Percentiles rank a stretch among this genome's conserved stretches.
Evolutionary conservation across 108 stramenopile species (phyloP).

Genomic region (Schizochytrium sp.): DNA sequence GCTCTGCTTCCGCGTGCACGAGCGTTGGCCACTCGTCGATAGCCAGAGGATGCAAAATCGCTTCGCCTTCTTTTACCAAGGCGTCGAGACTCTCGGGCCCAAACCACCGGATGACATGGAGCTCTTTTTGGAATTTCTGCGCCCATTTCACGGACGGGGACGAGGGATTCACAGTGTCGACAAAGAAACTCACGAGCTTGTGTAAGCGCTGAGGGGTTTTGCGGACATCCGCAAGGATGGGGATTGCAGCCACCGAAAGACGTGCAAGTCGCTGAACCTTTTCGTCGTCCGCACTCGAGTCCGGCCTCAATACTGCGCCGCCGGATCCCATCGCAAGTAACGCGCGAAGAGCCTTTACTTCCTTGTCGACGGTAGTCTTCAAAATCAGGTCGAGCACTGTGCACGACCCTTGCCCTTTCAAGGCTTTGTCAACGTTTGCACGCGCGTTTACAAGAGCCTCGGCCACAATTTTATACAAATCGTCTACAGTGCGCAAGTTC

Average conservation of each 20-base stretch:
- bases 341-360: background rate
- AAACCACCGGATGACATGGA: background rate
- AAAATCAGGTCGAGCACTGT: background rate
- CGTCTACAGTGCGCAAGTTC: background rate
- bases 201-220: background rate
- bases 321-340: background rate
- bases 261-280: background rate
- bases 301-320: background rate
- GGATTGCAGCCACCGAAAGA: background rate
- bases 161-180: background rate
- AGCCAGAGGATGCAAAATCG: background rate
- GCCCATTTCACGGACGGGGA: background rate
- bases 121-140: background rate
- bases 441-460: background rate
- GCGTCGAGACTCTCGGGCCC: background rate
- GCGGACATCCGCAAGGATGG: background rate
- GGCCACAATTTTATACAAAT: background rate
- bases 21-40: background rate
- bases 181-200: background rate
- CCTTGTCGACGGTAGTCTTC: background rate
- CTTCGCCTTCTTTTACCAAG: background rate
- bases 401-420: background rate
- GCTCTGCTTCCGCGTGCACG: background rate
- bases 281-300: background rate
- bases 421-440: background rate